Evolutionary conservation across 2,329 filamentous ascomycete genomes (phyloP).

Genomic region (Pseudogymnoascus sp.): DNA sequence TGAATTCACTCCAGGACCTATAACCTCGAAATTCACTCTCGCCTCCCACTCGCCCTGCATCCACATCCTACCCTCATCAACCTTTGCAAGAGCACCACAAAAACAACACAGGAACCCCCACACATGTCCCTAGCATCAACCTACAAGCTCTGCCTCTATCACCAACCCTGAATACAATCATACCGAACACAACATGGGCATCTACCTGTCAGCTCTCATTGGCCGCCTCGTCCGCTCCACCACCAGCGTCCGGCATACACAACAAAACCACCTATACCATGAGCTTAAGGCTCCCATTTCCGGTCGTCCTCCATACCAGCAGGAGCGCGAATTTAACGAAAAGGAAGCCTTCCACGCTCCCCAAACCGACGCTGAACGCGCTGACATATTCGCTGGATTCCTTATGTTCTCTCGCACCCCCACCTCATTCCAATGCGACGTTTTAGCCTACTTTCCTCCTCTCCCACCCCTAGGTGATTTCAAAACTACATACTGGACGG

Average conservation of each 20-base stretch:
- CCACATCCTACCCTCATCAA: background rate
- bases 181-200: background rate
- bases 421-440: background rate
- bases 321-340: background rate
- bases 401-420: background rate
- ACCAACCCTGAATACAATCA: background rate
- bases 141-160: background rate
- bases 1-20: background rate
- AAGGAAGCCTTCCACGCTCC: background rate
- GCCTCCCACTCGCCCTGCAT: background rate
- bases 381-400: background rate
- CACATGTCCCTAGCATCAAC: background rate
- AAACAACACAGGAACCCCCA: background rate
- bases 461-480: background rate
- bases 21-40: background rate
- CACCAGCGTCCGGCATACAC: background rate
- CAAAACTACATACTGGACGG: background rate
- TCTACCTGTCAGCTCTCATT: background rate
- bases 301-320: too few relatives aligned
- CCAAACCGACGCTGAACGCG: background rate
- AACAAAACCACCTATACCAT: background rate
- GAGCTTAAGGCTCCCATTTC: background rate
- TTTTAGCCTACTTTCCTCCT: background rate
- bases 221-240: background rate
- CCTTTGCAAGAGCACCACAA: background rate